Evolutionary conservation across 1,139 yeast genomes (phyloP).

Genomic region (Protomyces lactucae-debilis): DNA sequence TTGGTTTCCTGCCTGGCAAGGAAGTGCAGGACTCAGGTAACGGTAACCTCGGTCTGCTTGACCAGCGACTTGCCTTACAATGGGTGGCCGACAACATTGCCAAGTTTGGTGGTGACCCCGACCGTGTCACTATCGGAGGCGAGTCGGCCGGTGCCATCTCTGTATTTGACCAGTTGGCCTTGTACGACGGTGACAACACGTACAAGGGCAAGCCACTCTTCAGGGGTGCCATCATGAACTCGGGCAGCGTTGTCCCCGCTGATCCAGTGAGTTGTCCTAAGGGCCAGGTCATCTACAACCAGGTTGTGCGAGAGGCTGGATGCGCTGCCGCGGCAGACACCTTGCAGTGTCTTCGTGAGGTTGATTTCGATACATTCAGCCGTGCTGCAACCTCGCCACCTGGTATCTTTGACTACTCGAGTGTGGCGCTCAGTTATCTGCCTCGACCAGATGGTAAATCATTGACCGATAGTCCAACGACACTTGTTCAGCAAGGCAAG

Average conservation of each 20-base stretch:
- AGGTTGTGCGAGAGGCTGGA: neutral
- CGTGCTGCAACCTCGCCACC: neutral
- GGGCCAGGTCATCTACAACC: neutral
- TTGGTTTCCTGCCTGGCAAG: slow-evolving; percentile 36
- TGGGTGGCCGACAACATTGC: slow-evolving; percentile 42
- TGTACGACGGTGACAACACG: slow-evolving; percentile 2
- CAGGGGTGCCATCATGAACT: slow-evolving; percentile 5
- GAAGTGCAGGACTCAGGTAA: neutral
- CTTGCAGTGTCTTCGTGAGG: neutral
- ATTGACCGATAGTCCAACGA: neutral
- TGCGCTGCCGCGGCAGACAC: neutral
- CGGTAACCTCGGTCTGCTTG: slow-evolving; percentile 40
- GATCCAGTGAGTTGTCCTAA: neutral
- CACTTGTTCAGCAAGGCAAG: neutral
- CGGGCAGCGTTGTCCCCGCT: slow-evolving; percentile 1
- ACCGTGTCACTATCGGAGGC: slow-evolving; percentile 33
- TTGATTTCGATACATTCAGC: neutral
- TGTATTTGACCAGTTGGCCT: slow-evolving; percentile 2
- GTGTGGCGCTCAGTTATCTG: neutral
- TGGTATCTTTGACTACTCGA: neutral
- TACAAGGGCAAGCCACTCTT: slow-evolving; percentile 5
- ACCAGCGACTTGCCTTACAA: slow-evolving; percentile 39
- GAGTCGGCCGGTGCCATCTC: slow-evolving; percentile 13
- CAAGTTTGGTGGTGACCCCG: slow-evolving; percentile 41
- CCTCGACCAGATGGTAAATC: neutral